Evolutionary conservation across 1,139 yeast species (phyloP).

Genomic region (Saccharomyces hybrid): DNA sequence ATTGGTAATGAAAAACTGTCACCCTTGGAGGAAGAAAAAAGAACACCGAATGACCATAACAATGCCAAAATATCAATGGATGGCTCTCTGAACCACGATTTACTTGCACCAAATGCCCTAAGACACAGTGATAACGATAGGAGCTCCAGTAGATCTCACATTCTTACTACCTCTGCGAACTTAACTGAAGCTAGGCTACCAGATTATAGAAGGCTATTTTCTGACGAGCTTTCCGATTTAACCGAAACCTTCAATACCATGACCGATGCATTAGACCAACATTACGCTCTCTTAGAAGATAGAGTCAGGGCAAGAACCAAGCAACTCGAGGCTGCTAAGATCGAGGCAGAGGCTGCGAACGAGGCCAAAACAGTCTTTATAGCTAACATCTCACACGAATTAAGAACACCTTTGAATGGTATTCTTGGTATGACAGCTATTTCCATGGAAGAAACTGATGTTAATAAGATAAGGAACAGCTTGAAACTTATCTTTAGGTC

Average conservation of each 20-base stretch:
- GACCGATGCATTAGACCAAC: conserved; percentile 82
- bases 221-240: conserved; percentile 81
- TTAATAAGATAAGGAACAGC: conserved; percentile 54
- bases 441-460: conserved; percentile 77
- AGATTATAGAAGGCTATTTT: conserved; percentile 50
- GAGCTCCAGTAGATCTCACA: conserved; percentile 17
- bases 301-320: conserved; percentile 83
- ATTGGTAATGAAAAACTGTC: conserved; percentile 1
- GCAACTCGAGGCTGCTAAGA: conserved; percentile 76
- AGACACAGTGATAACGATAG: conserved; percentile 13
- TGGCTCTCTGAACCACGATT: conserved; percentile 10
- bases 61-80: conserved; percentile 4
- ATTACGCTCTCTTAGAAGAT: conserved; percentile 78
- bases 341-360: too few relatives aligned
- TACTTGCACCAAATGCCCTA: conserved; percentile 4
- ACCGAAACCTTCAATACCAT: conserved; percentile 85
- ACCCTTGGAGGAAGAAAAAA: background rate
- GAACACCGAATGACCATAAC: background rate
- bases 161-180: conserved; percentile 35
- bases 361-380: conserved; percentile 58
- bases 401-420: conserved; percentile 92
- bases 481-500: conserved; percentile 75
- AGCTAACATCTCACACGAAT: conserved; percentile 92
- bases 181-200: conserved; percentile 42
- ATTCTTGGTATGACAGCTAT: conserved; percentile 93